These are phyloP conservation scores for Fusarium duplospermum DNA, from an alignment of 2,329 filamentous ascomycete species.

Conservation along the genomic window DNA sequence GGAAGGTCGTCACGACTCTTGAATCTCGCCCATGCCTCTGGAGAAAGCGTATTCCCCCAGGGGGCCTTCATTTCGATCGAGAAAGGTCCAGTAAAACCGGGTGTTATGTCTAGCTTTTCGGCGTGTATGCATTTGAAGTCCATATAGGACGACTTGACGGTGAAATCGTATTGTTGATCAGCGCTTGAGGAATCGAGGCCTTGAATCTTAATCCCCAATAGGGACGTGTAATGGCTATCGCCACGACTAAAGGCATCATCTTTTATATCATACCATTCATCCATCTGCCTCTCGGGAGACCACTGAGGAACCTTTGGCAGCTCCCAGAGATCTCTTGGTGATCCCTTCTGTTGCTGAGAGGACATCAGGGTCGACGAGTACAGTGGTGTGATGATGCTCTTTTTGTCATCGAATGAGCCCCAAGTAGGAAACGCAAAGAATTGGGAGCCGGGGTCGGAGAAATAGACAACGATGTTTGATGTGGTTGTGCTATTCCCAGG, in stretches of 20 bases:
- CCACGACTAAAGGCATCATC: background rate
- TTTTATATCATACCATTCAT: background rate
- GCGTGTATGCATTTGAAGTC: background rate
- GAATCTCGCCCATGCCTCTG: too few species aligned
- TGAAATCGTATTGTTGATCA: background rate
- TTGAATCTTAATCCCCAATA: background rate
- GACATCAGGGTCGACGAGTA: background rate
- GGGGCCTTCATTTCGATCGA: background rate
- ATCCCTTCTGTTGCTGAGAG: background rate
- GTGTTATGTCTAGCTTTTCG: background rate
- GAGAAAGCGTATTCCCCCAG: background rate
- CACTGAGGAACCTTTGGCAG: background rate
- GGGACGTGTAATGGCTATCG: background rate
- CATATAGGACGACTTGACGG: background rate
- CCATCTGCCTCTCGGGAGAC: background rate
- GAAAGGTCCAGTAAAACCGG: background rate
- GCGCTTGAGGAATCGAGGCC: background rate
- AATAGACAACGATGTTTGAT: background rate
- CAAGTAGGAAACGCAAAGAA: background rate
- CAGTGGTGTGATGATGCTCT: background rate
- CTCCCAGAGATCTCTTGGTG: background rate
- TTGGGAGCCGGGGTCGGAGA: background rate
- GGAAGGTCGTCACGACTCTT: background rate
- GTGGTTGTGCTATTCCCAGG: background rate
- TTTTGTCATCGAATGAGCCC: background rate